Conservation (phyloP, 108 stramenopile genomes). For the Fistulifera pelliculosa region DNA sequence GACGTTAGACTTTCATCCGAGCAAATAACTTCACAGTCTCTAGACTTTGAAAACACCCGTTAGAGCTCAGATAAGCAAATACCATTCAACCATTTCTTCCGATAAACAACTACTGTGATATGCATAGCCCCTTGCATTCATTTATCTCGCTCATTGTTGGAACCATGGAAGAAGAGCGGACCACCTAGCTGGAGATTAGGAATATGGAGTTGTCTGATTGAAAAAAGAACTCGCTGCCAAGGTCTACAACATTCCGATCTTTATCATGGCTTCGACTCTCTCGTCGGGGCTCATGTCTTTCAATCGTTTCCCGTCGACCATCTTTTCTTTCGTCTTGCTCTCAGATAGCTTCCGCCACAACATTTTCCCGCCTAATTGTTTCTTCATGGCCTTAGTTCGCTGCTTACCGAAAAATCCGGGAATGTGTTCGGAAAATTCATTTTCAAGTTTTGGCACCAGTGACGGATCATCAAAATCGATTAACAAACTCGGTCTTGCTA, state of each 20-base stretch:
- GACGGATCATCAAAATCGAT: conserved; percentile 57
- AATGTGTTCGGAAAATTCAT: conserved; percentile 80
- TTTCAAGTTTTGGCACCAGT: conserved; percentile 53
- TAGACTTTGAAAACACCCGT: too few species aligned
- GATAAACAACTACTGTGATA: too few species aligned
- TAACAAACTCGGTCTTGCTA: conserved; percentile 60
- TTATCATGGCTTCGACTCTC: conserved; percentile 47
- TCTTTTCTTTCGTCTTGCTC: conserved; percentile 20
- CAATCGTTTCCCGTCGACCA: conserved; percentile 26
- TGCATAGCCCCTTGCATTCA: too few species aligned
- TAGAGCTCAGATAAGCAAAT: too few species aligned
- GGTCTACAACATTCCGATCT: conserved; percentile 29
- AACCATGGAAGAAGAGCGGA: too few species aligned
- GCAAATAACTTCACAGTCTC: too few species aligned
- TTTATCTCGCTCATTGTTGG: too few species aligned
- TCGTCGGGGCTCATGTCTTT: conserved; percentile 39
- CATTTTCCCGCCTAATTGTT: conserved; percentile 63
- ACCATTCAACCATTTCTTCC: too few species aligned
- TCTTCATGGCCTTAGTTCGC: conserved; percentile 73
- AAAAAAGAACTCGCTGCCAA: too few species aligned
- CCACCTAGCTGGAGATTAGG: too few species aligned
- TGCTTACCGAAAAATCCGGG: conserved; percentile 81
- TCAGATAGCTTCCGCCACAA: conserved; percentile 49
- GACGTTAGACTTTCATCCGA: too few species aligned
- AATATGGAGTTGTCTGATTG: too few species aligned